These are phyloP conservation scores for Verbena officinalis DNA, from an alignment of 257 asterid genomes.

Conservation along the genomic window DNA sequence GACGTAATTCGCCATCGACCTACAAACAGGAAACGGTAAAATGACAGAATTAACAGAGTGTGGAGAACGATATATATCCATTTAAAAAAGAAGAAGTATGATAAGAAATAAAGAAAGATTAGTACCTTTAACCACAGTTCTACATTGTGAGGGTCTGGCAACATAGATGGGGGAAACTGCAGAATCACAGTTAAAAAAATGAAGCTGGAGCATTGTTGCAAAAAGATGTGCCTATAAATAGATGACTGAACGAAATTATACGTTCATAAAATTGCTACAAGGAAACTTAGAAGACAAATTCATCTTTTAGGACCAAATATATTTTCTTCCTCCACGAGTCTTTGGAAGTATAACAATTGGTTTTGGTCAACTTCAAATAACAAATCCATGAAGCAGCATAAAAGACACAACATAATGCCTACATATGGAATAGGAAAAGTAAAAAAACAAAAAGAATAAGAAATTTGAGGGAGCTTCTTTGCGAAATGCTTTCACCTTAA, in stretches of 20 bases:
- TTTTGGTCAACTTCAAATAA: conserved; percentile 3
- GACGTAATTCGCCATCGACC: conserved; percentile 95
- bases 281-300: not conserved
- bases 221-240: too few species aligned
- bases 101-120: too few species aligned
- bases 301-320: conserved; percentile 11
- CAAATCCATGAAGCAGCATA: conserved; percentile 3
- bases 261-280: too few species aligned
- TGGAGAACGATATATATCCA: not conserved
- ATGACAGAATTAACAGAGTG: conserved; percentile 11
- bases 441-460: too few species aligned
- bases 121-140: conserved; percentile 94
- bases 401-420: not conserved
- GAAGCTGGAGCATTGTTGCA: too few species aligned
- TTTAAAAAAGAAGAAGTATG: not conserved
- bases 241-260: too few species aligned
- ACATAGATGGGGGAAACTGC: conserved; percentile 71
- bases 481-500: not conserved
- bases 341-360: conserved; percentile 1
- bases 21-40: conserved; percentile 33
- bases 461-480: not conserved
- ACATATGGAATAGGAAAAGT: not conserved
- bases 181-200: conserved; percentile 2
- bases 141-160: conserved; percentile 86
- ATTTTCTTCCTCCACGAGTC: not conserved